Evolutionary conservation across 1,139 yeast genomes (phyloP), one percentile per base, ranked within the genome.

Genomic region (Suhomyces chickasaworum): DNA sequence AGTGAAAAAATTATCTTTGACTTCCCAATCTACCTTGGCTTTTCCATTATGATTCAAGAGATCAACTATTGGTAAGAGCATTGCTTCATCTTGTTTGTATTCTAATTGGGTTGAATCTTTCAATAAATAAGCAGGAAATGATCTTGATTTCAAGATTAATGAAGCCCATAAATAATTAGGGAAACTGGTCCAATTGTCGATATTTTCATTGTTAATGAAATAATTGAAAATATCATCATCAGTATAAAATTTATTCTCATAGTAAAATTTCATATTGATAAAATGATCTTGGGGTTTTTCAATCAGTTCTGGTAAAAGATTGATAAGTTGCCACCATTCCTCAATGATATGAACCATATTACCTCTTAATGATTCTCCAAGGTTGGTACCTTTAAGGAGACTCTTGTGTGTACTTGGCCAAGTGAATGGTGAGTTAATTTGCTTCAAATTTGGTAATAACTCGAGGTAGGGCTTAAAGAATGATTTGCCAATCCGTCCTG

Each of bases 41-140:
- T 65, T 69, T 23, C 84, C 81, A 46, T 77, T 69, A 61, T 89
- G 97, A 58, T 91, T 91, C 45, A 90, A 65, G 15, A 89, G 67
- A 59, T 90, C 98, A 20, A 89, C 77, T 7, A 90, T 62, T 0
- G 98, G 98, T 25, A 87, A 64, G 42, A 91, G 69, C 69, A 89
- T 84, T 2, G 86, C 88, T 51, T 80, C 80, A 45, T 79, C 78
- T 8, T 65, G 54, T 30, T 58, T 56, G 30, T 63, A 47, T 13
- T 57, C 58, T 7, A 50, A 38, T 7, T 46, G 48, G 32, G 73
- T 50, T 17, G 48, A 42, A 7, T 53, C 60, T 39, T 65, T 61
- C 35, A 72, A 54, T 48, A 86, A 53, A 54, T 81, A 61, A 54
- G 80, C 71, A 35, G 97, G 97, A 59, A 90, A 90, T 0, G 95